phyloP scores from a whole-genome alignment of 495 filamentous ascomycete genomes.

The Penicillium cinerascens region DNA sequence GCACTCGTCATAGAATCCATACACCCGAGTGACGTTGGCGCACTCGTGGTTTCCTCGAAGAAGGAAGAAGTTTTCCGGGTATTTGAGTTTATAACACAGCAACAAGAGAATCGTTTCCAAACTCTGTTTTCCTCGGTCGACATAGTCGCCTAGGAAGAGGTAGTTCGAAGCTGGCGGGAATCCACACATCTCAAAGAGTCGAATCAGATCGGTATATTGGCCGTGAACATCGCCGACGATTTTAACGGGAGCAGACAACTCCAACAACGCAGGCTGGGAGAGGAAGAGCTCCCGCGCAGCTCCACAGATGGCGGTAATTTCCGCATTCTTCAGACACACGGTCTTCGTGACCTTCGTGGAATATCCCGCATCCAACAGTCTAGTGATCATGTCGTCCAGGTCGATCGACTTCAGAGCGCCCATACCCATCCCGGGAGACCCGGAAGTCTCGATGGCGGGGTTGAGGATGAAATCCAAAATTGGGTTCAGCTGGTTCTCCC shows the following conservation, averaged over 20 bases:
- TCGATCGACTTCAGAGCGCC: conserved; percentile 85
- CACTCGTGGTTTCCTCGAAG: conserved; percentile 97
- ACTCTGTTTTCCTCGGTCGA: conserved; percentile 96
- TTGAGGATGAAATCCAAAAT: conserved; percentile 46
- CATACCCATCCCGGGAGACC: conserved; percentile 48
- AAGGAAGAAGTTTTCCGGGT: conserved; percentile 98
- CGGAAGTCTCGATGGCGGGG: conserved; percentile 35
- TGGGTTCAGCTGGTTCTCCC: conserved; percentile 67
- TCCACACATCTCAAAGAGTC: conserved; percentile 99
- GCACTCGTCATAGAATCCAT: conserved; percentile 99
- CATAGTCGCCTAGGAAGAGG: conserved; percentile 95
- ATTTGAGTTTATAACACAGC: conserved; percentile 98
- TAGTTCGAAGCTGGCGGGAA: conserved; percentile 94
- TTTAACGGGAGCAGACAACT: conserved; percentile 95
- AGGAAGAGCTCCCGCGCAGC: conserved; percentile 85
- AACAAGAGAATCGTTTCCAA: conserved; percentile 95
- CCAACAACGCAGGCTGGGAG: conserved; percentile 85
- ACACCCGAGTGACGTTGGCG: conserved; percentile 96
- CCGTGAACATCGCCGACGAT: conserved; percentile 98
- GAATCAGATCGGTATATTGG: conserved; percentile 95
- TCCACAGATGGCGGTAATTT: conserved; percentile 88
- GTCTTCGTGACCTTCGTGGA: conserved; percentile 96
- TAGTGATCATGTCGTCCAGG: conserved; percentile 94
- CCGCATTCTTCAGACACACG: conserved; percentile 94
- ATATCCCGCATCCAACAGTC: conserved; percentile 91